phyloP scores from a whole-genome alignment of 2,329 filamentous ascomycete genomes.

The Aspergillus quadricinctus region DNA sequence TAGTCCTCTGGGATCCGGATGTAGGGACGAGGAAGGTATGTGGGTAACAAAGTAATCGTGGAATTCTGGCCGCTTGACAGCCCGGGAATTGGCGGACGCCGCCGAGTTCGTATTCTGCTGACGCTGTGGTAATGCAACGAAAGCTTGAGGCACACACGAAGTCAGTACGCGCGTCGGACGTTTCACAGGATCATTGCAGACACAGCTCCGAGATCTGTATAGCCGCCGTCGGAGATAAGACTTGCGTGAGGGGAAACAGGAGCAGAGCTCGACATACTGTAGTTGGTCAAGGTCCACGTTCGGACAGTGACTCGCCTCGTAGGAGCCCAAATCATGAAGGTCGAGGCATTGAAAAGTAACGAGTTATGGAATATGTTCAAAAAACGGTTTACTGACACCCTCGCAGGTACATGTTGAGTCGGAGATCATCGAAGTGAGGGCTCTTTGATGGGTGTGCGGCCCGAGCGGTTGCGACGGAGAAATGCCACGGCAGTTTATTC shows the following conservation, averaged over 20 bases:
- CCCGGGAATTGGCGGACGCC: constrained; percentile 8
- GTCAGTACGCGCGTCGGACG: not conserved
- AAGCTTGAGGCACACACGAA: constrained; percentile 22
- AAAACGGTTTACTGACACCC: constrained; percentile 7
- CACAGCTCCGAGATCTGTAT: constrained; percentile 2
- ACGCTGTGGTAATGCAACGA: constrained; percentile 25
- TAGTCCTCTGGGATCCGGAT: constrained; percentile 71
- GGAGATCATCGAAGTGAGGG: not conserved
- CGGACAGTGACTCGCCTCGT: constrained; percentile 37
- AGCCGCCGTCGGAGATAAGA: constrained; percentile 16
- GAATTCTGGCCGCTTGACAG: constrained; percentile 54
- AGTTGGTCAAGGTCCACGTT: constrained; percentile 36
- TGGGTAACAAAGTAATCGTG: constrained; percentile 98
- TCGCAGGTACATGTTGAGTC: not conserved
- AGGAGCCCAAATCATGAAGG: constrained; percentile 38
- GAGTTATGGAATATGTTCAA: constrained; percentile 3
- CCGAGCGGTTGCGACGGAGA: constrained; percentile 17
- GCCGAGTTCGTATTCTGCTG: constrained; percentile 20
- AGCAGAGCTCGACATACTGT: constrained; percentile 26
- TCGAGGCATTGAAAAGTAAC: constrained; percentile 19
- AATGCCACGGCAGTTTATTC: constrained; percentile 13
- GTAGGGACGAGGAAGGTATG: constrained; percentile 84
- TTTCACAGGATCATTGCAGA: not conserved
- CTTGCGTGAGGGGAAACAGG: constrained; percentile 1
- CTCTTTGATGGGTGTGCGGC: constrained; percentile 9